A percentile compares a stretch with the other conserved stretches of the same genome.
These are phyloP conservation scores for Lasiodiplodia sp. DNA, from an alignment of 2,329 filamentous ascomycete genomes.

Conservation along the genomic window DNA sequence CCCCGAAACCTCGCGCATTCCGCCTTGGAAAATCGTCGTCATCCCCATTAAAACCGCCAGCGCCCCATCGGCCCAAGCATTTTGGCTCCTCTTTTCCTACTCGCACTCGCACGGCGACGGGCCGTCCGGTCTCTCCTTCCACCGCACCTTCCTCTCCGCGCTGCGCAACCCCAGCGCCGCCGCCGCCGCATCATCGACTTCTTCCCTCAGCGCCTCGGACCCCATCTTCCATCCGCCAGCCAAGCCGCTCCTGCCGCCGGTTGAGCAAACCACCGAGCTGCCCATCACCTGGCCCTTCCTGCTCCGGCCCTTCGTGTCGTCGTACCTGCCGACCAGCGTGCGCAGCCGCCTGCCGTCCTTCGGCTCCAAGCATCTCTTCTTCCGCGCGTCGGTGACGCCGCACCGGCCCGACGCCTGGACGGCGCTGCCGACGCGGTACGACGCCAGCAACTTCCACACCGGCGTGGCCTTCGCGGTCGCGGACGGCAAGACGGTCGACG, in stretches of 20 bases:
- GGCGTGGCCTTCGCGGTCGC: conserved; percentile 45
- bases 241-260: conserved; percentile 42
- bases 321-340: conserved; percentile 48
- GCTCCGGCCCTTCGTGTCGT: conserved; percentile 48
- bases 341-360: conserved; percentile 35
- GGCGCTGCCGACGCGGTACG: conserved; percentile 39
- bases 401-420: conserved; percentile 45
- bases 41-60: conserved; percentile 36
- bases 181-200: not conserved
- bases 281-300: conserved; percentile 56
- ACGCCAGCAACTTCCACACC: conserved; percentile 39
- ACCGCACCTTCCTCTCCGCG: conserved; percentile 48
- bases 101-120: conserved; percentile 57
- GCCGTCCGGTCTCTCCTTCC: conserved; percentile 52
- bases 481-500: conserved; percentile 36
- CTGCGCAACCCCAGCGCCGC: conserved; percentile 28
- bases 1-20: conserved; percentile 36
- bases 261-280: conserved; percentile 49
- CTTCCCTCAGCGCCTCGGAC: not conserved
- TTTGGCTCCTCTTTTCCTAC: conserved; percentile 51
- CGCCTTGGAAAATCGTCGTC: conserved; percentile 55
- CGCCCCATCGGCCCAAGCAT: conserved; percentile 31
- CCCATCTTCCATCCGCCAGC: not conserved
- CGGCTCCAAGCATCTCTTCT: conserved; percentile 31
- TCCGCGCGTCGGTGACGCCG: conserved; percentile 38